These are phyloP conservation scores for Neophaeococcomyces mojaviensis DNA, from an alignment of 2,329 filamentous ascomycete genomes.

Conservation along the genomic window DNA sequence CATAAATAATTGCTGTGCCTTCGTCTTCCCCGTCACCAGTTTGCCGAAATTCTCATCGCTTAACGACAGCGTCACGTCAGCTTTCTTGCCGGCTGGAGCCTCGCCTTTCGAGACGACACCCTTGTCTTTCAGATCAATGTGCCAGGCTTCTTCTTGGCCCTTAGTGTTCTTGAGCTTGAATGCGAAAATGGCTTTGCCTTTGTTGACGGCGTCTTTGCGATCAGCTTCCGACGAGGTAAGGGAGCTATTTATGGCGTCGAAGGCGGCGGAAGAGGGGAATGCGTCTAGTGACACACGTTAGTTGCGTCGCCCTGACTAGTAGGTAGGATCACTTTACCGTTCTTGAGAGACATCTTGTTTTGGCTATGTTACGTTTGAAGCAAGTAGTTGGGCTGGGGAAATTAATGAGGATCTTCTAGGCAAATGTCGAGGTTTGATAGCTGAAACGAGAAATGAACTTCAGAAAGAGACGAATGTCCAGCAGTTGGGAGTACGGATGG, in stretches of 20 bases:
- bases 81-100: constrained; percentile 63
- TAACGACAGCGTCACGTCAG: constrained; percentile 77
- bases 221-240: constrained; percentile 63
- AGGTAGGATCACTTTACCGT: no score
- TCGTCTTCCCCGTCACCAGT: constrained; percentile 78
- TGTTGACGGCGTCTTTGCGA: constrained; percentile 80
- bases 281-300: no score
- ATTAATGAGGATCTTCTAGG: no score
- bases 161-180: constrained; percentile 86
- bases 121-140: constrained; percentile 89
- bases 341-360: constrained; percentile 62
- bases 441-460: no score
- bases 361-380: not conserved
- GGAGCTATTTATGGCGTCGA: constrained; percentile 74
- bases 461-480: no score
- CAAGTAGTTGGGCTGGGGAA: no score
- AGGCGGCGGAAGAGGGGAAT: constrained; percentile 85
- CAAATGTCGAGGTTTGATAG: no score
- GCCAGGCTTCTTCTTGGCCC: constrained; percentile 77
- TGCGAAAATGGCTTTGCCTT: constrained; percentile 77
- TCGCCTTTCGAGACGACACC: constrained; percentile 73
- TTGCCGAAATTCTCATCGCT: constrained; percentile 80
- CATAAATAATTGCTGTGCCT: constrained; percentile 95
- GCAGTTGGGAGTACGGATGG: no score
- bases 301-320: no score